Base-by-base conservation (phyloP, 192 early-diverging fungal species). In the Umbelopsis sp. region DNA sequence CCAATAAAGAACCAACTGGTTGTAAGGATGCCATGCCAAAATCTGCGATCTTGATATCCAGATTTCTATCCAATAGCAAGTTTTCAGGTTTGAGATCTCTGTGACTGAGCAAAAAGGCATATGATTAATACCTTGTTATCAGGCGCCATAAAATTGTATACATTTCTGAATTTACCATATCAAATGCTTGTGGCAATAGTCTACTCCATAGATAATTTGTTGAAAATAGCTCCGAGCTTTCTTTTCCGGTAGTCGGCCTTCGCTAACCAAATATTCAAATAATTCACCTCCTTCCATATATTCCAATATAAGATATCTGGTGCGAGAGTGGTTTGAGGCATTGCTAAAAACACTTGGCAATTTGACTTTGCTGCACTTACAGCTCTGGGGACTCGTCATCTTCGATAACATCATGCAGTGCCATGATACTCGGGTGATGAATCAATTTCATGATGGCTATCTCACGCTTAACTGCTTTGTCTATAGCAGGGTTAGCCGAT, bases 51-150 rank as follows among this genome's bases (percentile, higher is more conserved):
- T 96, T 99, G 48, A 99, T 87, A 67, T 85, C 86, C 46, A 85
- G 72, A 0, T 85, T 74, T 7, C 73, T 27, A 21, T 83, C 80
- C 18, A 88, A 70, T n/a, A 87, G 50, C 13, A 92, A 79, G 46
- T 92, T 93, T 61, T 93, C 93, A 2, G 92, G 92, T 78, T 99
- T 99, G 20, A 99, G 81, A 78, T 99, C 98, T 20, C 98, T 88
- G 77, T 99, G 98, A 9, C 77, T 74, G 68, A 20, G 9, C 33
- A 1, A 64, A 64, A 64, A 12, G 13, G 3, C 35, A 37, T 41
- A 41, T 41, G 37, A 41, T 41, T 10, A 41, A 41, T 10, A 41
- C 37, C 10, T 41, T 41, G 2, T 30, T 30, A 41, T 41, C 37
- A 41, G 37, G 5, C 37, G 10, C 6, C 0, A 6, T 6, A 41